Evolutionary conservation across 2,329 filamentous ascomycete genomes (phyloP).

Genomic region (Neonectria coccinea): DNA sequence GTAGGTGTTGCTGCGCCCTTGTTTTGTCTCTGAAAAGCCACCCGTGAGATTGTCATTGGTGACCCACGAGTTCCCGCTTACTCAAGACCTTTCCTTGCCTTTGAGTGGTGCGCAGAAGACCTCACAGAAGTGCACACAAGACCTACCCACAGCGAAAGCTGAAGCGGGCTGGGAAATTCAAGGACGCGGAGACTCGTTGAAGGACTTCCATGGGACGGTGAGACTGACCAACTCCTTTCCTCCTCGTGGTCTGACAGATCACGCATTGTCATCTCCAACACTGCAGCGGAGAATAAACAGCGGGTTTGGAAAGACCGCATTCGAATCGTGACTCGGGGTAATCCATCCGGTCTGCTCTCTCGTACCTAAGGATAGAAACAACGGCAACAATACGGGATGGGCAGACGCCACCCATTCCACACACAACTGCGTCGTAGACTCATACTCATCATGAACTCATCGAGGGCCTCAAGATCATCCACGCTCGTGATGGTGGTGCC

Average conservation of each 20-base stretch:
- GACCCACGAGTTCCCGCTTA: constrained; percentile 22
- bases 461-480: constrained; percentile 12
- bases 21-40: constrained; percentile 23
- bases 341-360: constrained; percentile 45
- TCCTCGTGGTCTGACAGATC: not conserved
- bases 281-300: constrained; percentile 9
- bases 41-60: constrained; percentile 18
- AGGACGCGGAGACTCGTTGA: not conserved
- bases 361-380: constrained; percentile 30
- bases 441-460: constrained; percentile 20
- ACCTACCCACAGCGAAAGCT: not conserved
- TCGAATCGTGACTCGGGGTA: constrained; percentile 30
- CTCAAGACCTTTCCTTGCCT: constrained; percentile 8
- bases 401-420: constrained; percentile 21
- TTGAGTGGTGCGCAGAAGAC: not conserved
- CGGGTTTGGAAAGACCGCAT: constrained; percentile 23
- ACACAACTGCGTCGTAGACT: constrained; percentile 25
- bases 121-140: too few species aligned
- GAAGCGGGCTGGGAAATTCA: not conserved
- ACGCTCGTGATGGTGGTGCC: constrained; percentile 39
- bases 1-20: constrained; percentile 26
- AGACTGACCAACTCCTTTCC: not conserved
- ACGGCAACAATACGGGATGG: not conserved
- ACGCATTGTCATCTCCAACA: constrained; percentile 6
- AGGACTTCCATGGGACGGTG: not conserved